Percentiles rank a stretch among this genome's conserved stretches.
phyloP scores from a whole-genome alignment of 305 asterid genomes.

The Euphrasia arctica region DNA sequence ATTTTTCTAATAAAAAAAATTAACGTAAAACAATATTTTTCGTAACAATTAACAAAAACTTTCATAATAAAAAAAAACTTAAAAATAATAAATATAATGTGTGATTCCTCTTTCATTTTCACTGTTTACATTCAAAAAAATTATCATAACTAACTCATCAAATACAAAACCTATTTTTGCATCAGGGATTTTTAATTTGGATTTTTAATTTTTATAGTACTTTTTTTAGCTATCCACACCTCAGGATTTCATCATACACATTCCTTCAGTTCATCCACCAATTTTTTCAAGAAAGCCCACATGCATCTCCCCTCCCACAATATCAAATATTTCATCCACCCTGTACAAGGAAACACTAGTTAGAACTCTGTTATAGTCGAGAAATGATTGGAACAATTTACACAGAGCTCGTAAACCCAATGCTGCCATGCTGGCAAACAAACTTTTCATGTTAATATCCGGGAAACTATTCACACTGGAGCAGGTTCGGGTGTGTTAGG shows the following conservation, averaged over 20 bases:
- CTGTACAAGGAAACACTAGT: conserved; percentile 29
- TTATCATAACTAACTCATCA: neutral
- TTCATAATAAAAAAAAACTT: too few relatives aligned
- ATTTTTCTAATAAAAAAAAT: too few relatives aligned
- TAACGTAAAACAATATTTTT: too few relatives aligned
- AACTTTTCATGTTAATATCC: too few relatives aligned
- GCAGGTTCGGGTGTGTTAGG: neutral
- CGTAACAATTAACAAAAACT: too few relatives aligned
- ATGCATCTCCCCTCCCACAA: conserved; percentile 63
- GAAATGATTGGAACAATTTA: neutral
- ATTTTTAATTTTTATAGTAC: neutral
- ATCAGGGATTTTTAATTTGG: neutral
- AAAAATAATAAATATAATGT: too few relatives aligned
- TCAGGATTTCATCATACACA: neutral
- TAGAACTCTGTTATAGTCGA: neutral
- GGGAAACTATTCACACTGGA: neutral
- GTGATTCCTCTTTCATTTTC: too few relatives aligned
- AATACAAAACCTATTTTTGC: neutral
- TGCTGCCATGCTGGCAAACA: too few relatives aligned
- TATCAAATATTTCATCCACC: conserved; percentile 57
- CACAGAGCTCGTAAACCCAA: neutral
- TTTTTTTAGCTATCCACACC: neutral
- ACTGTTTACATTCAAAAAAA: neutral
- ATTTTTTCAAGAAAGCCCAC: conserved; percentile 39
- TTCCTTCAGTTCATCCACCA: conserved; percentile 12